Conservation (phyloP, 257 asterid genomes). For the Solanum corneliomulleri region DNA sequence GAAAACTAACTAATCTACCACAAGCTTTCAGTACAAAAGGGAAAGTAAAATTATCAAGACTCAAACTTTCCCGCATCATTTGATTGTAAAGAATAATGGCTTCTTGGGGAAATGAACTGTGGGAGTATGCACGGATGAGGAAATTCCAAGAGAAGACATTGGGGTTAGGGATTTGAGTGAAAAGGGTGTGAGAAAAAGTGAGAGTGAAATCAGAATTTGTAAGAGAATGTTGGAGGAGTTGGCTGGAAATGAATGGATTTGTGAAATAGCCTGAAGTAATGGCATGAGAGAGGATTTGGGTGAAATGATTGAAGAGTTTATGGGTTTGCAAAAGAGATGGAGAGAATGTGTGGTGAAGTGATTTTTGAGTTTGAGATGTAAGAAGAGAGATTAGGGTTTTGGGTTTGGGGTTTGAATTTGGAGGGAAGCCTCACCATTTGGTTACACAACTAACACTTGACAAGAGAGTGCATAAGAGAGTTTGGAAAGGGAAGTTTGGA, state of each 20-base stretch:
- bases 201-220: background rate
- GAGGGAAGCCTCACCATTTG: background rate
- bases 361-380: background rate
- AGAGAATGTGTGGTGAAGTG: background rate
- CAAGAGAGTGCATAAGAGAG: background rate
- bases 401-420: background rate
- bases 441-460: background rate
- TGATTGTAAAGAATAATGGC: background rate
- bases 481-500: background rate
- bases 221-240: background rate
- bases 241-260: constrained; percentile 4
- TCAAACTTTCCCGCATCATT: background rate
- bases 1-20: background rate
- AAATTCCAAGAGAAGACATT: constrained; percentile 5
- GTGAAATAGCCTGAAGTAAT: background rate
- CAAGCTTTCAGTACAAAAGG: constrained; percentile 11
- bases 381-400: background rate
- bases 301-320: background rate
- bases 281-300: constrained; percentile 4
- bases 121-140: constrained; percentile 6
- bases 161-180: constrained; percentile 4
- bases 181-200: background rate
- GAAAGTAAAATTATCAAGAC: background rate
- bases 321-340: background rate
- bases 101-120: background rate